These are phyloP conservation scores for Alternaria sp. DNA, from an alignment of 2,329 filamentous ascomycete genomes.

Conservation along the genomic window DNA sequence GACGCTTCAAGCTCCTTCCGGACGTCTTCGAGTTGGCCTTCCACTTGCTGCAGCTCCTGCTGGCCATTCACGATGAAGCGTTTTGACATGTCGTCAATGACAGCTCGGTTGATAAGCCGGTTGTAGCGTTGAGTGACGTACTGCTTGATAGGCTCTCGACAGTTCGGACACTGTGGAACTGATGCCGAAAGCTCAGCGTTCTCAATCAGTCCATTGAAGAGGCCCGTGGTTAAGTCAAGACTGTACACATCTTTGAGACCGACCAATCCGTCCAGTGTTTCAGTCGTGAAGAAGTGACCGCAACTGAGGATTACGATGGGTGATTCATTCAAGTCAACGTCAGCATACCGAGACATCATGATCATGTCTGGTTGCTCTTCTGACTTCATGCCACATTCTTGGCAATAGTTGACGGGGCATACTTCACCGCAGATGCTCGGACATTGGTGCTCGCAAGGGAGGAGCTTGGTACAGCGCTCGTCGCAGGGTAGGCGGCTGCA, in stretches of 20 bases:
- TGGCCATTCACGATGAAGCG: slow-evolving; percentile 47
- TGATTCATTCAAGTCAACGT: slow-evolving; percentile 41
- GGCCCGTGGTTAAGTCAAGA: slow-evolving; percentile 20
- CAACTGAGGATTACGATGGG: slow-evolving; percentile 41
- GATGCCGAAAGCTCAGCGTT: slow-evolving; percentile 30
- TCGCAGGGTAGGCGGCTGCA: slow-evolving; percentile 46
- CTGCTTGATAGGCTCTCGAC: slow-evolving; percentile 45
- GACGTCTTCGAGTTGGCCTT: slow-evolving; percentile 24
- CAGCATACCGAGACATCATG: slow-evolving; percentile 32
- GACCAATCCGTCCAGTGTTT: slow-evolving; percentile 43
- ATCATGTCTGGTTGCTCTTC: slow-evolving; percentile 39
- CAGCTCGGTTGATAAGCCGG: slow-evolving; percentile 48
- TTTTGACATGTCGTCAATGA: slow-evolving; percentile 52
- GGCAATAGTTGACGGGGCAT: slow-evolving; percentile 37
- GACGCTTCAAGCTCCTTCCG: slow-evolving; percentile 30
- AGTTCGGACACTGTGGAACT: slow-evolving; percentile 48
- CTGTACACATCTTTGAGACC: slow-evolving; percentile 40
- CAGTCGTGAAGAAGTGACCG: slow-evolving; percentile 45
- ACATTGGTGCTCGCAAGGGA: slow-evolving; percentile 46
- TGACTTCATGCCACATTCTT: slow-evolving; percentile 31
- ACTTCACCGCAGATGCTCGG: slow-evolving; percentile 44
- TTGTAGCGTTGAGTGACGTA: slow-evolving; percentile 50
- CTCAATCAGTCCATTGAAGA: slow-evolving; percentile 39
- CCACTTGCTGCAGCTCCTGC: slow-evolving; percentile 38
- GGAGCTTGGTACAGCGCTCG: slow-evolving; percentile 36